Evolutionary conservation across 441 rosid genomes (phyloP), one percentile per base, ranked within the genome.

Genomic region (Iberis amara): DNA sequence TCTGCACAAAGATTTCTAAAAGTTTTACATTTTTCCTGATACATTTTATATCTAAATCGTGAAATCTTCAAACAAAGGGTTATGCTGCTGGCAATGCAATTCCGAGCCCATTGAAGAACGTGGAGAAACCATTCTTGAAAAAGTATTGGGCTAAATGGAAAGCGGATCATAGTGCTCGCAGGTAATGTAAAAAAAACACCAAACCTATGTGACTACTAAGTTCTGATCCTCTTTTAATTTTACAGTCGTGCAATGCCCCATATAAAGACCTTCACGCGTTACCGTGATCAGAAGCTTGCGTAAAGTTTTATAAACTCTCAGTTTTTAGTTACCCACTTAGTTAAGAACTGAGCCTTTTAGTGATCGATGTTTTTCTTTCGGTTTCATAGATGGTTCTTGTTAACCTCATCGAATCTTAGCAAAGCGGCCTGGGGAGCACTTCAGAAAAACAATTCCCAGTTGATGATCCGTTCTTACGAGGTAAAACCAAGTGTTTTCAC

Each of bases 371-470:
- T 52, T 18, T 55, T 59, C 4, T 24, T 40, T 64, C 52, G 47
- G 43, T 49, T 27, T 46, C 61, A 40, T 77, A 83, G 95, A 52
- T 91, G 96, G 96, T 73, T 91, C 53, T 64, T 88, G 82, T 69
- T 88, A 55, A 91, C 94, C 63, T 91, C 96, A 12, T 65, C 96
- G 49, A 88, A 91, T 64, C 96, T 91, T 47, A 88, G 98, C 76
- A 88, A 88, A 79, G 95, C 96, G 44, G 95, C 98, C 13, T 88
- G 96, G 98, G 98, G 96, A 57, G 83, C 94, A 57, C 79, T 88
- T 47, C 96, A 91, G 70, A 91, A 88, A 74, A 91, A 83, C 62
- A 82, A 80, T 64, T 82, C 96, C 37, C 98, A 88, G 70, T 69
- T 91, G 69, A 91, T 88, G 98, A 77, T 85, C 50, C 89, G 96